These are phyloP conservation scores for Mariannaea sp. DNA, from an alignment of 2,329 filamentous ascomycete species.

Conservation along the genomic window DNA sequence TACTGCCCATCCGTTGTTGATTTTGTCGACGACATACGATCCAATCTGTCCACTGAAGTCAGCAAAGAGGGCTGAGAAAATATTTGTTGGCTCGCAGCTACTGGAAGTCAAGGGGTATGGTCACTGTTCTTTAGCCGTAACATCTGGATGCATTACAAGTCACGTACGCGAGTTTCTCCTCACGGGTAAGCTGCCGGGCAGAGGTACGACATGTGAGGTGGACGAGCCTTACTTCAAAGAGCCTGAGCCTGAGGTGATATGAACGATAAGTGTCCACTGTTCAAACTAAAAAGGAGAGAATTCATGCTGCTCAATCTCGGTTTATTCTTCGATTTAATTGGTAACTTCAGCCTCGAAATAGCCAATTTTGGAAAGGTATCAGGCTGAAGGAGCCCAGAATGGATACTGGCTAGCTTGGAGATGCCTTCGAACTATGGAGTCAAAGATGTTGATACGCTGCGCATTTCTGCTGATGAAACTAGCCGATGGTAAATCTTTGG, in stretches of 20 bases:
- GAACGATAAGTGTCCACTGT: not conserved
- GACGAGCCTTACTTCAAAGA: slow-evolving; percentile 47
- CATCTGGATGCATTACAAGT: slow-evolving; percentile 44
- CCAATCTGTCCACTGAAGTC: slow-evolving; percentile 58
- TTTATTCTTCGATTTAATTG: not conserved
- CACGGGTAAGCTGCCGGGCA: slow-evolving; percentile 45
- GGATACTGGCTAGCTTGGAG: no score
- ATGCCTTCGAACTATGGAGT: no score
- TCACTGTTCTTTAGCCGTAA: slow-evolving; percentile 46
- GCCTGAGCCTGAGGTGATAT: slow-evolving; percentile 25
- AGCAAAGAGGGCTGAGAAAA: slow-evolving; percentile 42
- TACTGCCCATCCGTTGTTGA: slow-evolving; percentile 40
- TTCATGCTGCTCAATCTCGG: slow-evolving; percentile 18
- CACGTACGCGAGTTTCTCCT: slow-evolving; percentile 45
- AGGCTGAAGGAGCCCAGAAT: no score
- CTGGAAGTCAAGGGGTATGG: slow-evolving; percentile 51
- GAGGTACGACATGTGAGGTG: slow-evolving; percentile 44
- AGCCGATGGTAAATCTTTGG: no score
- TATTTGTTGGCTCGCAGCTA: slow-evolving; percentile 45
- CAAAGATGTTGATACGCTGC: no score
- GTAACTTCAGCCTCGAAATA: no score
- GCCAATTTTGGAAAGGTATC: no score
- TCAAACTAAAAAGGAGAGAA: slow-evolving; percentile 13
- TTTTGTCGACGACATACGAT: slow-evolving; percentile 41
- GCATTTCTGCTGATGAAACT: no score